phyloP scores from a whole-genome alignment of 495 filamentous ascomycete genomes.

The Aspergillus biplanus region DNA sequence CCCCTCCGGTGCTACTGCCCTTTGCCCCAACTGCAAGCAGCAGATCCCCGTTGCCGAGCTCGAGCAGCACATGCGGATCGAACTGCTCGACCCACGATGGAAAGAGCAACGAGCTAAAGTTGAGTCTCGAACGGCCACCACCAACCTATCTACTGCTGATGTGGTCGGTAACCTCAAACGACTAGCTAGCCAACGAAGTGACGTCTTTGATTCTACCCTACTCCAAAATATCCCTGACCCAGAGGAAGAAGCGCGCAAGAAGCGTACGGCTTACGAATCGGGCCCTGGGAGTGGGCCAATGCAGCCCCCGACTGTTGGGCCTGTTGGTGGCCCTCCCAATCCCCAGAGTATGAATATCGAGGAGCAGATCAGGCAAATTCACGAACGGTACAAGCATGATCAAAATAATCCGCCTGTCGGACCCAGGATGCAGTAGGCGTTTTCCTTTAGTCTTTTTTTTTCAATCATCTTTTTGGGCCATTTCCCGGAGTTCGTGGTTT shows the following conservation, averaged over 20 bases:
- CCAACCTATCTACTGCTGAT: constrained; percentile 83
- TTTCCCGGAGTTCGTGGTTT: constrained; percentile 5
- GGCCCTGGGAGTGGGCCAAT: constrained; percentile 29
- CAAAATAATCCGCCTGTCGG: constrained; percentile 4
- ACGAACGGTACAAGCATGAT: constrained; percentile 38
- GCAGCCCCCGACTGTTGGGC: constrained; percentile 30
- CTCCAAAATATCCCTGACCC: constrained; percentile 33
- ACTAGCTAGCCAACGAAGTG: constrained; percentile 87
- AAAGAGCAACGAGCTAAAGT: constrained; percentile 91
- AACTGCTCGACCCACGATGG: constrained; percentile 93
- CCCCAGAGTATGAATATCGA: constrained; percentile 52
- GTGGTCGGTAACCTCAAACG: constrained; percentile 95
- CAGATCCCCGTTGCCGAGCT: constrained; percentile 84
- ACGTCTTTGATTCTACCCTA: constrained; percentile 76
- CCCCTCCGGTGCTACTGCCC: constrained; percentile 65
- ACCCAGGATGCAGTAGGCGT: constrained; percentile 10
- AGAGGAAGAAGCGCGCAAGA: constrained; percentile 77
- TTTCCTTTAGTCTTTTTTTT: neutral
- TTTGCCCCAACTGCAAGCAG: constrained; percentile 95
- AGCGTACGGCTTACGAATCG: constrained; percentile 64
- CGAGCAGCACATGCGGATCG: constrained; percentile 94
- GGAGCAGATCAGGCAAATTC: constrained; percentile 54
- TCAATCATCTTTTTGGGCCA: neutral
- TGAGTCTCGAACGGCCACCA: constrained; percentile 80
- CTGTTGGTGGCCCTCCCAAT: constrained; percentile 34